A percentile compares a stretch with the other conserved stretches of the same genome.
phyloP scores from a whole-genome alignment of 345 rosid genomes.

The Corymbia maculata region DNA sequence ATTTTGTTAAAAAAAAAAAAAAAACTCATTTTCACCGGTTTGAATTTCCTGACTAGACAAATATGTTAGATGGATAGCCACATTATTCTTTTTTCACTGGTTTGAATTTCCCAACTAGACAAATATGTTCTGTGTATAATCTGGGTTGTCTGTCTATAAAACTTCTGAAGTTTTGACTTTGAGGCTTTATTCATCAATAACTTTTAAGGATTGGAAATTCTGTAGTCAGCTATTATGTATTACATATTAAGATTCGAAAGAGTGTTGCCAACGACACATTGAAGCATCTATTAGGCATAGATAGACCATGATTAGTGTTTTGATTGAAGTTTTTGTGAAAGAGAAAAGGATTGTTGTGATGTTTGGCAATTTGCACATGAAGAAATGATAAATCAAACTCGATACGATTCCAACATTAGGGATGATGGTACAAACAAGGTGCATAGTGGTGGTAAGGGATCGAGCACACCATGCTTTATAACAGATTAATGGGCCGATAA shows the following conservation, averaged over 20 bases:
- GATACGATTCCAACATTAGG: conserved; percentile 17
- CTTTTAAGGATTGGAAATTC: too few relatives aligned
- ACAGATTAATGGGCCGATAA: too few relatives aligned
- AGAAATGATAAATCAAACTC: conserved; percentile 24
- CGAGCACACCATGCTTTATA: not conserved
- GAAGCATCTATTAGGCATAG: not conserved
- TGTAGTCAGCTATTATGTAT: too few relatives aligned
- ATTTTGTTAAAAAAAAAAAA: too few relatives aligned
- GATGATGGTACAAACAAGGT: conserved; percentile 26
- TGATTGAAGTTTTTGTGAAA: not conserved
- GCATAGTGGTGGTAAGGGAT: conserved; percentile 18
- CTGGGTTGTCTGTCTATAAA: not conserved
- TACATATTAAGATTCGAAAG: too few relatives aligned
- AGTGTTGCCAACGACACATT: too few relatives aligned
- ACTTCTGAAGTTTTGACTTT: not conserved
- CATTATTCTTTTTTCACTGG: too few relatives aligned
- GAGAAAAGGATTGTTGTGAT: too few relatives aligned
- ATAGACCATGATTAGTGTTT: not conserved
- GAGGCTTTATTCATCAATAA: not conserved
- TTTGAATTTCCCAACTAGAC: too few relatives aligned
- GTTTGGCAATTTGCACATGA: not conserved
- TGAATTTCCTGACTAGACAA: too few relatives aligned
- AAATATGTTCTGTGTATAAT: not conserved
- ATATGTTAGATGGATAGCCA: too few relatives aligned
- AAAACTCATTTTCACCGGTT: too few relatives aligned